These are phyloP conservation scores for Cladosporium sp. DNA, from an alignment of 2,329 filamentous ascomycete species.

Conservation along the genomic window DNA sequence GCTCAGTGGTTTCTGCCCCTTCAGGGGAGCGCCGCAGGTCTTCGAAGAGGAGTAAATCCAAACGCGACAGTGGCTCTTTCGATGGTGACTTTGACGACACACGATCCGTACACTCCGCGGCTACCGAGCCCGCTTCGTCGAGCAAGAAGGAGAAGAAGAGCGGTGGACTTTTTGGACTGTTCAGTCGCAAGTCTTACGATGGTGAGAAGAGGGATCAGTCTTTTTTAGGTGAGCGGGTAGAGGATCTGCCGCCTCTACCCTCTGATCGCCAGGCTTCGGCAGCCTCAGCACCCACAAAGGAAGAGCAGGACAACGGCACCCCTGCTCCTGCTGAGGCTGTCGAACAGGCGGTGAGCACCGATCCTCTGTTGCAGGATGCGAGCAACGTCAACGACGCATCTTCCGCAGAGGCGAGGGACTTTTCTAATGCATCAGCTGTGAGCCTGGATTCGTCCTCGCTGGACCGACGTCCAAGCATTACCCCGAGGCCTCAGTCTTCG, in stretches of 20 bases:
- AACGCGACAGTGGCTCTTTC: constrained; percentile 27
- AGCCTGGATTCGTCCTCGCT: neutral
- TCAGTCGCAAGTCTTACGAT: constrained; percentile 38
- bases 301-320: constrained; percentile 28
- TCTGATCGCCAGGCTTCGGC: constrained; percentile 25
- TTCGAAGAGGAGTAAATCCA: constrained; percentile 23
- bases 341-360: constrained; percentile 7
- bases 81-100: constrained; percentile 35
- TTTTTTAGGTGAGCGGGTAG: constrained; percentile 62
- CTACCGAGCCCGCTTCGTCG: constrained; percentile 32
- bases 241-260: constrained; percentile 48
- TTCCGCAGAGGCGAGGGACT: neutral
- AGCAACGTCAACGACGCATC: neutral
- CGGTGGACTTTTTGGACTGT: constrained; percentile 41
- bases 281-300: constrained; percentile 19
- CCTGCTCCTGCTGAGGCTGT: constrained; percentile 26
- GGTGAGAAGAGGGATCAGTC: constrained; percentile 36
- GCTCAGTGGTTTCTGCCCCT: constrained; percentile 21
- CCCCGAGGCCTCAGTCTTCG: constrained; percentile 22
- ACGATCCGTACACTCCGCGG: constrained; percentile 31
- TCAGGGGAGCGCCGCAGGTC: constrained; percentile 26
- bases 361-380: neutral
- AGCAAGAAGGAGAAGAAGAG: constrained; percentile 38
- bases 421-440: neutral
- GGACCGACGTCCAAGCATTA: neutral